Evolutionary conservation across 73 alveolate species (phyloP), one percentile per base, ranked within the genome.

Genomic region (Paraurostyla sp.): DNA sequence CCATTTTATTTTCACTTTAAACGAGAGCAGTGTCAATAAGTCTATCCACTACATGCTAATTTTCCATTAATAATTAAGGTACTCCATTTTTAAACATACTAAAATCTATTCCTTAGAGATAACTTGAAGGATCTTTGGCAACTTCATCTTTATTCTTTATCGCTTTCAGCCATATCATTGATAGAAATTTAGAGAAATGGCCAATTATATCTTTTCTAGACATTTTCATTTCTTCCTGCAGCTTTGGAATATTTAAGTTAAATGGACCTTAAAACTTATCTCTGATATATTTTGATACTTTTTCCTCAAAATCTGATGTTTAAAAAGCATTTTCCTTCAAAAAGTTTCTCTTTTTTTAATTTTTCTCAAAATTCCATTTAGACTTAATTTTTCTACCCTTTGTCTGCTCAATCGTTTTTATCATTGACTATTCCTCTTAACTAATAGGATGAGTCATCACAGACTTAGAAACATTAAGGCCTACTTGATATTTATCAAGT

Each of bases 61-160:
- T 75, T 42, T 87, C 93, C 60, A 87, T 23, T 35, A 80, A 30
- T 6, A 87, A 58, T 32, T 73, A 45, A 27, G 93, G 93, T 9
- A 59, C 83, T 33, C 93, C 93, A 40, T 75, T 56, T 41, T 87
- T 87, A 48, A 87, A 87, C 63, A 80, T 87, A 40, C 41, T 62
- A 36, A 75, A 46, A 49, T 87, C 93, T 40, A 87, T 87, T 20
- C 89, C 88, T 27, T 0, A 4, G 7, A 73, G 71, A 45, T 73
- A 73, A 20, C 42, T 45, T 11, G 71, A 41, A 43, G 71, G 71
- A 49, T 73, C 71, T 49, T 25, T 22, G 7, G 65, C 86, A 9
- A 49, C 86, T 33, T n/a, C 65, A 4, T 73, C 71, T 49, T 29
- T 73, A 25, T 49, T 48, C 42, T 73, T 13, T 71, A 73, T 73